phyloP scores from a whole-genome alignment of 2,329 filamentous ascomycete species.

The Ophiostoma piceae region DNA sequence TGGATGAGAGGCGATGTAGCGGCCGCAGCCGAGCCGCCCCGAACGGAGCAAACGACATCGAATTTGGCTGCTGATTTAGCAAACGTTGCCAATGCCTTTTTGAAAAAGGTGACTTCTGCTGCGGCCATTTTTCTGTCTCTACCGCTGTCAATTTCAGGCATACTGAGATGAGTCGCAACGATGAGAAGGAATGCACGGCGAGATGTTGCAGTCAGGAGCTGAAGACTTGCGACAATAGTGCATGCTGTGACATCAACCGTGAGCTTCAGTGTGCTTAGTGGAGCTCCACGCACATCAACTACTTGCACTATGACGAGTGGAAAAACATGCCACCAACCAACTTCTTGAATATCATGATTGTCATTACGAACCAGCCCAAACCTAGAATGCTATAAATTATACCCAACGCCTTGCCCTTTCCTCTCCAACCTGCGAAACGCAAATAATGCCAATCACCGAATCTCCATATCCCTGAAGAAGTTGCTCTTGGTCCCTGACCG shows the following conservation, averaged over 20 bases:
- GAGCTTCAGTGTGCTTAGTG: background rate
- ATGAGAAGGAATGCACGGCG: background rate
- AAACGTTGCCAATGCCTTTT: constrained; percentile 42
- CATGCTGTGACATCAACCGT: background rate
- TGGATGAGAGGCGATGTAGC: constrained; percentile 22
- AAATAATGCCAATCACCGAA: constrained; percentile 32
- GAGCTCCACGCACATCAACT: background rate
- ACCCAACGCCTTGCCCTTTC: background rate
- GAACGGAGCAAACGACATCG: constrained; percentile 38
- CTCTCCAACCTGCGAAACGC: background rate
- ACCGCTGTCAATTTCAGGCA: background rate
- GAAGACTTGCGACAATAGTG: background rate
- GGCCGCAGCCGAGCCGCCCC: constrained; percentile 32
- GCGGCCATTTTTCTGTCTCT: background rate
- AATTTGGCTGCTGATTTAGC: constrained; percentile 41
- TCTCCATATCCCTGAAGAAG: constrained; percentile 41
- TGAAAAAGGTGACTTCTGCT: constrained; percentile 38
- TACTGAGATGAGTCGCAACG: background rate
- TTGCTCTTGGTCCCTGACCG: constrained; percentile 35
- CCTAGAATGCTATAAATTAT: background rate
- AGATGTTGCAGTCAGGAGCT: background rate
- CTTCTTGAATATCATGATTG: background rate
- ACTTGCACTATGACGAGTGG: background rate
- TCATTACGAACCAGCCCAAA: background rate
- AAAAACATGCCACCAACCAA: background rate